These are phyloP conservation scores for Halteria grandinella DNA, from an alignment of 73 alveolate species.

Conservation along the genomic window DNA sequence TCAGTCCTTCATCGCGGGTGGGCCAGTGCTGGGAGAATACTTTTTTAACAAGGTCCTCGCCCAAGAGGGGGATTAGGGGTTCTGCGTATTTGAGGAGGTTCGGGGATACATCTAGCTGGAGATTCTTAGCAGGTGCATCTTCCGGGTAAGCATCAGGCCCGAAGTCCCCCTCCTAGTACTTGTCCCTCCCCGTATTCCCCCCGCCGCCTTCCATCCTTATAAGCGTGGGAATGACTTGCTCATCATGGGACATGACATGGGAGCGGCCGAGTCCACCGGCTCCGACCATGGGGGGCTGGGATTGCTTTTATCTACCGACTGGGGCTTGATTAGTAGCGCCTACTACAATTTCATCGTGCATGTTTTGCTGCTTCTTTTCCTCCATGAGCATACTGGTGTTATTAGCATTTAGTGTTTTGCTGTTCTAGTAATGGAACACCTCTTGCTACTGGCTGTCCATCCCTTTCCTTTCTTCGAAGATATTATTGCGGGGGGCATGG, in stretches of 20 bases:
- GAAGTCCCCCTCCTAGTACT: constrained; percentile 68
- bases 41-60: constrained; percentile 84
- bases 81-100: constrained; percentile 84
- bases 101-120: constrained; percentile 56
- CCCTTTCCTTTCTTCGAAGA: no score
- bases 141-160: constrained; percentile 1
- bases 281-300: no score
- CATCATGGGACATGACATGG: constrained; percentile 88
- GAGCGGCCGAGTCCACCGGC: no score
- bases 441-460: no score
- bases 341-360: no score
- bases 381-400: no score
- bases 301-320: no score
- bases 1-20: constrained; percentile 87
- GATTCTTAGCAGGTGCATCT: constrained; percentile 37
- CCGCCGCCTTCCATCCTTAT: constrained; percentile 74
- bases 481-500: no score
- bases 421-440: no score
- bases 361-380: no score
- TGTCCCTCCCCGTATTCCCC: constrained; percentile 71
- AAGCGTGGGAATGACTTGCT: constrained; percentile 77
- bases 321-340: no score
- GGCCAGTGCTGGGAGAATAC: constrained; percentile 91
- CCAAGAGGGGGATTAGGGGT: constrained; percentile 92
- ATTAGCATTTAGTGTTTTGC: no score